Evolutionary conservation across 805 yeast genomes (phyloP).

Genomic region (Saccharomycopsis synnaedendra): DNA sequence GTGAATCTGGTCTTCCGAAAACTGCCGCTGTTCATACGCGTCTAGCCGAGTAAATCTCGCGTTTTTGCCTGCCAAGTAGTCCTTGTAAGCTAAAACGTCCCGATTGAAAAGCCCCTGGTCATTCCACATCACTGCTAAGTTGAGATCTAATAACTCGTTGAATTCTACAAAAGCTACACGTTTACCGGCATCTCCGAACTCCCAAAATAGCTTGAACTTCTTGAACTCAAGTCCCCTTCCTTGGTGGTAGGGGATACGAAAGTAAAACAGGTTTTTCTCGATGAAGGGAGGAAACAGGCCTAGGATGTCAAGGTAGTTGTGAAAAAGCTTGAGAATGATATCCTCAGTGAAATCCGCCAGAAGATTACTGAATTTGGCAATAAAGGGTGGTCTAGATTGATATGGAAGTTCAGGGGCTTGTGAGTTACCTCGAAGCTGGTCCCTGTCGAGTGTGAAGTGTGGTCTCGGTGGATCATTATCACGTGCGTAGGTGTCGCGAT

Average conservation of each 20-base stretch:
- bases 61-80: constrained; percentile 8
- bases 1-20: neutral
- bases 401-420: constrained; percentile 7
- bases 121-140: constrained; percentile 13
- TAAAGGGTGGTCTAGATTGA: constrained; percentile 43
- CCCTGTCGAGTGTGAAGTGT: neutral
- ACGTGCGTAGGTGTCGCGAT: neutral
- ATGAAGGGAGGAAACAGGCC: constrained; percentile 29
- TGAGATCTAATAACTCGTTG: constrained; percentile 35
- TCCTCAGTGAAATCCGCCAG: constrained; percentile 38
- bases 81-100: constrained; percentile 10
- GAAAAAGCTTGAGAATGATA: constrained; percentile 9
- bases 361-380: constrained; percentile 49
- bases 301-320: constrained; percentile 15
- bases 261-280: constrained; percentile 35
- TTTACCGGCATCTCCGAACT: constrained; percentile 23
- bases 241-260: constrained; percentile 9
- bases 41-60: too few relatives aligned
- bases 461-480: neutral
- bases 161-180: constrained; percentile 59
- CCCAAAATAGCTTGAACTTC: constrained; percentile 53
- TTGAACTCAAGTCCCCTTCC: constrained; percentile 41
- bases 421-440: neutral
- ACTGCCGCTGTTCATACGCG: constrained; percentile 1
- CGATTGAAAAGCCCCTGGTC: constrained; percentile 13